Conservation (phyloP, 768 basidiomycete genomes). For the Flagelloscypha sp. region DNA sequence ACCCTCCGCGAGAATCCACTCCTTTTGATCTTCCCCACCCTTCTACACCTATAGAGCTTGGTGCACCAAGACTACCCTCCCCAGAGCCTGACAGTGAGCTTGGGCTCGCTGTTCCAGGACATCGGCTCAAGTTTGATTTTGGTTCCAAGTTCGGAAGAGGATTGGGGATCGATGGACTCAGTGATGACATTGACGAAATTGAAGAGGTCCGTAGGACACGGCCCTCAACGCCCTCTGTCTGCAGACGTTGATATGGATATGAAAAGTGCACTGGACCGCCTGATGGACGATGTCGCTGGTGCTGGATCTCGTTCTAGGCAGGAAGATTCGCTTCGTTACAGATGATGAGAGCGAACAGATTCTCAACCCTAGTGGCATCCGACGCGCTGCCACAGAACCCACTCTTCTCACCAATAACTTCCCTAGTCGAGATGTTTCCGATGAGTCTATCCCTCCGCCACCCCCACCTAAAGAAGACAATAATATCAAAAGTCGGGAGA, state of each 20-base stretch:
- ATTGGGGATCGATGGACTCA: slow-evolving; percentile 7
- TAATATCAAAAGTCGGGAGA: slow-evolving; percentile 57
- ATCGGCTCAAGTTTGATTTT: slow-evolving; percentile 33
- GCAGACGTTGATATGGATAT: slow-evolving; percentile 64
- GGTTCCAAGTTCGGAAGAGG: slow-evolving; percentile 39
- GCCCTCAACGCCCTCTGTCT: slow-evolving; percentile 36
- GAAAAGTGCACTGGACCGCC: slow-evolving; percentile 62
- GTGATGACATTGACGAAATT: slow-evolving; percentile 6
- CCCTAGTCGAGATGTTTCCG: slow-evolving; percentile 22
- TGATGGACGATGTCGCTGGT: slow-evolving; percentile 63
- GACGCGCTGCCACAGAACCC: slow-evolving; percentile 48
- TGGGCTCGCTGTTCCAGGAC: slow-evolving; percentile 14
- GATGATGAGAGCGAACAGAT: slow-evolving; percentile 15
- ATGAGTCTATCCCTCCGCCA: slow-evolving; percentile 27
- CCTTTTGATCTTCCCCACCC: slow-evolving; percentile 28
- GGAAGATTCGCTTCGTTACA: not conserved
- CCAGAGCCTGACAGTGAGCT: no score
- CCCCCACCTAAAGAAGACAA: slow-evolving; percentile 51
- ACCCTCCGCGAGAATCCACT: slow-evolving; percentile 29
- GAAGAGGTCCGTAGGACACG: slow-evolving; percentile 13
- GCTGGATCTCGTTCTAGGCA: slow-evolving; percentile 18
- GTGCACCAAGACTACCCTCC: slow-evolving; percentile 3
- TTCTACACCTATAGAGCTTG: slow-evolving; percentile 29
- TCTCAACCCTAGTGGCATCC: slow-evolving; percentile 24
- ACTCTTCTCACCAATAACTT: slow-evolving; percentile 28